A percentile compares a stretch with the other conserved stretches of the same genome.
Evolutionary conservation across 768 basidiomycete species (phyloP).

Genomic region (Termitomyces sp.): DNA sequence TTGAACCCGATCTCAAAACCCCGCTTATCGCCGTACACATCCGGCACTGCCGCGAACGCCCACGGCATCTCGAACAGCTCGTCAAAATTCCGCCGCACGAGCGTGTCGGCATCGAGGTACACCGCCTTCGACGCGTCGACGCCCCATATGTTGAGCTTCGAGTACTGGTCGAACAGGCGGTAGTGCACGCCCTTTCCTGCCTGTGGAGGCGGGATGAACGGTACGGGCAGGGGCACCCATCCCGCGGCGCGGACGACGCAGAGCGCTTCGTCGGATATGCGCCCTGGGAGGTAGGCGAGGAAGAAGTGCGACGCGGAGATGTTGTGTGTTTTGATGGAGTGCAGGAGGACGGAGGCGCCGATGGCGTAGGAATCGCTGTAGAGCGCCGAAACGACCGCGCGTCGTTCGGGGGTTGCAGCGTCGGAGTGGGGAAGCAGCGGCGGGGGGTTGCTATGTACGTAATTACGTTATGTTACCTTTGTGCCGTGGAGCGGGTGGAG

Average conservation of each 20-base stretch:
- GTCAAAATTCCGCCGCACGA: slow-evolving; percentile 38
- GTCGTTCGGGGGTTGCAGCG: slow-evolving; percentile 3
- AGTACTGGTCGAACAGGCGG: slow-evolving; percentile 39
- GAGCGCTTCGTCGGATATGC: slow-evolving; percentile 33
- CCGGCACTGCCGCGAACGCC: slow-evolving; percentile 38
- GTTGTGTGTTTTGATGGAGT: slow-evolving; percentile 22
- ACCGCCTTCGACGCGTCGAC: slow-evolving; percentile 32
- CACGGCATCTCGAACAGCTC: slow-evolving; percentile 41
- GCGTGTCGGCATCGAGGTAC: slow-evolving; percentile 42
- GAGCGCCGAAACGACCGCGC: slow-evolving; percentile 23
- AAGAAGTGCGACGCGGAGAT: slow-evolving; percentile 19
- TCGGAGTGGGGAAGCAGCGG: slow-evolving; percentile 7
- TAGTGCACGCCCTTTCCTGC: slow-evolving; percentile 29
- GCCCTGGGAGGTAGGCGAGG: slow-evolving; percentile 24
- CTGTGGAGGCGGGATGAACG: slow-evolving; percentile 35
- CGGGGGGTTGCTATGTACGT: slow-evolving; percentile 15
- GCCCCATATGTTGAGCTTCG: slow-evolving; percentile 39
- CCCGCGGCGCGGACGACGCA: slow-evolving; percentile 36
- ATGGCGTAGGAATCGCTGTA: slow-evolving; percentile 27
- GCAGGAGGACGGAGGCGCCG: slow-evolving; percentile 24
- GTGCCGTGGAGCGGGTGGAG: background rate
- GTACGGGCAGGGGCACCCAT: slow-evolving; percentile 33
- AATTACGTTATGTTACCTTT: background rate
- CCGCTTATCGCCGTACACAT: slow-evolving; percentile 26
- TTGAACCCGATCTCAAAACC: slow-evolving; percentile 36